Evolutionary conservation across 2,329 filamentous ascomycete genomes (phyloP), one percentile per base, ranked within the genome.

Genomic region (Tolypocladium tropicale): DNA sequence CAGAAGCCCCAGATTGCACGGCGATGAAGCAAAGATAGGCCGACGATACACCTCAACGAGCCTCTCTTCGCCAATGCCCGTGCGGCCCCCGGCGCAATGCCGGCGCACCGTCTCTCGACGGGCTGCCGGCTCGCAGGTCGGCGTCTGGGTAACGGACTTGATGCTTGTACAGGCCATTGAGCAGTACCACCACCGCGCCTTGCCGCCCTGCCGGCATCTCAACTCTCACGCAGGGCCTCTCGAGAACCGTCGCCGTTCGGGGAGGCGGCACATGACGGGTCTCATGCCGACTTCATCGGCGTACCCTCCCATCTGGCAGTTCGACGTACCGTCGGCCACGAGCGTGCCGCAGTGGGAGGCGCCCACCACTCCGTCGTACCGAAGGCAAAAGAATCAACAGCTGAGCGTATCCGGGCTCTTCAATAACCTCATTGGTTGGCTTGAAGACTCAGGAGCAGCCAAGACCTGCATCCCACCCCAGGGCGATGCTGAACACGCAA

Each of bases 191-290:
- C 64, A 63, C 23, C 51, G 59, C 9, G 57, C 56, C n/a, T 18
- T 56, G 6, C 55, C 56, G 12, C 53, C 63, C 5, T 58, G 60
- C 28, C 67, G 73, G 52, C 62, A 58, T 33, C 59, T 75, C 14
- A 74, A 71, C 62, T 78, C 75, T 30, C 71, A 76, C 7, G 76
- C 78, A 0, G 81, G 80, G 0, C 80, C 80, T 1, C 70, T 84
- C 59, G 81, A 84, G 67, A 76, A 73, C 63, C 75, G 78, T 33
- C 78, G 77, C 33, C 74, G 80, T 7, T 62, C 77, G 23, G 78
- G 79, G 37, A 81, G 74, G 64, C 75, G 81, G 55, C 76, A 74
- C 53, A 80, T 83, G 73, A 78, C 76, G 23, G 79, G 75, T 53
- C 66, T 80, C 57, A 69, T 77, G 55, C 72, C 76, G 30, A 64